Conservation (phyloP, 2,329 filamentous ascomycete genomes). For the Venturiaceae sp. region DNA sequence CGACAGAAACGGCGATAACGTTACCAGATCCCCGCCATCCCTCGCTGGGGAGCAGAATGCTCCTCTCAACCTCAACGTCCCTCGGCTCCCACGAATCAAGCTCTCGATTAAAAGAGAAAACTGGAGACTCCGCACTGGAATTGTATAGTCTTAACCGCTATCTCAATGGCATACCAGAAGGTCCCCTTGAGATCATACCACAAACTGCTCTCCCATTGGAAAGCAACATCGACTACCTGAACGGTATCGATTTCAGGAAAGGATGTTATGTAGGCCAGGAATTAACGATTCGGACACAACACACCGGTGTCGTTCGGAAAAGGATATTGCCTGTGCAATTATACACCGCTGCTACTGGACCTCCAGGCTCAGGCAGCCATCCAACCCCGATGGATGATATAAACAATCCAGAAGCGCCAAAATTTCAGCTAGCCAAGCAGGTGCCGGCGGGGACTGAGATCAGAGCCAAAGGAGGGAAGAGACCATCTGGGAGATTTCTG, state of each 20-base stretch:
- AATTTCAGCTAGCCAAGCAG: constrained; percentile 16
- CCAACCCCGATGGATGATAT: constrained; percentile 24
- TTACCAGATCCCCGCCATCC: constrained; percentile 6
- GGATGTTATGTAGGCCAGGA: constrained; percentile 97
- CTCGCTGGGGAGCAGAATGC: constrained; percentile 9
- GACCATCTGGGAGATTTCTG: constrained; percentile 74
- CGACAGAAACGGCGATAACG: background rate
- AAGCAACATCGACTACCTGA: constrained; percentile 77
- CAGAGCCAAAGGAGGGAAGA: constrained; percentile 39
- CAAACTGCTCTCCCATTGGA: constrained; percentile 75
- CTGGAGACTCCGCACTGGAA: constrained; percentile 27
- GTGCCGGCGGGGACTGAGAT: constrained; percentile 40
- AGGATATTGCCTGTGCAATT: constrained; percentile 73
- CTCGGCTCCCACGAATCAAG: constrained; percentile 14
- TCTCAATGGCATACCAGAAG: constrained; percentile 73
- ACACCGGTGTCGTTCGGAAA: constrained; percentile 89
- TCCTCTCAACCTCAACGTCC: constrained; percentile 14
- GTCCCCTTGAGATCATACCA: constrained; percentile 64
- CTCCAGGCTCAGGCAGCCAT: constrained; percentile 39
- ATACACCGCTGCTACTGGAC: constrained; percentile 42
- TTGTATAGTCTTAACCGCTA: constrained; percentile 69
- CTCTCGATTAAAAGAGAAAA: constrained; percentile 15
- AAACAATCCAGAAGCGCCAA: constrained; percentile 15
- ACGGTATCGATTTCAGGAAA: constrained; percentile 85
- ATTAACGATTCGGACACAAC: constrained; percentile 88